These are phyloP conservation scores for Pichia membranifaciens DNA, from an alignment of 805 yeast genomes.

Conservation along the genomic window DNA sequence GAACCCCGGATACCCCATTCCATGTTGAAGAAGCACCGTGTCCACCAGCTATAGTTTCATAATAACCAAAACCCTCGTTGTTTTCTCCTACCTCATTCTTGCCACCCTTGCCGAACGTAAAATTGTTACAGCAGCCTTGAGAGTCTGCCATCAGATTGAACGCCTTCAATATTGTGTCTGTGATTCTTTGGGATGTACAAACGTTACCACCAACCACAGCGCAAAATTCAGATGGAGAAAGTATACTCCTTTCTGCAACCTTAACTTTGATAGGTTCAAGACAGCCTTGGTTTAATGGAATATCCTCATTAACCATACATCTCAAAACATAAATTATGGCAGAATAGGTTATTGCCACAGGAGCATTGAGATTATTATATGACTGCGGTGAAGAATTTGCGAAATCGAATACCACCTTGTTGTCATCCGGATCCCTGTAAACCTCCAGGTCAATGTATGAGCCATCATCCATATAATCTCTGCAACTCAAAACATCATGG, in stretches of 20 bases:
- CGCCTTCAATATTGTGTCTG: conserved; percentile 83
- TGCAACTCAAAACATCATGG: conserved; percentile 40
- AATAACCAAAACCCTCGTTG: conserved; percentile 75
- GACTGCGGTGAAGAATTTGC: conserved; percentile 79
- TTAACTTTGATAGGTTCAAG: conserved; percentile 66
- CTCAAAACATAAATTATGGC: conserved; percentile 85
- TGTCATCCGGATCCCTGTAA: conserved; percentile 36
- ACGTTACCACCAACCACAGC: conserved; percentile 97
- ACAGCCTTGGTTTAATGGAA: conserved; percentile 94
- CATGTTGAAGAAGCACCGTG: conserved; percentile 83
- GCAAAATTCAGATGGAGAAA: conserved; percentile 75
- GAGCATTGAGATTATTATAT: conserved; percentile 88
- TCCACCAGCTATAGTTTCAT: conserved; percentile 94
- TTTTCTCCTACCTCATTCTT: conserved; percentile 43
- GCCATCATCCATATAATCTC: conserved; percentile 79
- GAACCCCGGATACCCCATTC: conserved; percentile 87
- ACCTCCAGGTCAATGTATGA: conserved; percentile 53
- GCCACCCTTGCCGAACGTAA: conserved; percentile 84
- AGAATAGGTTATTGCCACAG: conserved; percentile 80
- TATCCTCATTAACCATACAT: conserved; percentile 76
- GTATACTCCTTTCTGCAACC: conserved; percentile 55
- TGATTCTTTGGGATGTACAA: conserved; percentile 87
- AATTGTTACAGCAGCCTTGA: conserved; percentile 92
- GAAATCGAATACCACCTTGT: conserved; percentile 74
- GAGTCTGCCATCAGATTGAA: conserved; percentile 90